Evolutionary conservation across 2,329 filamentous ascomycete genomes (phyloP), one percentile per base, ranked within the genome.

Genomic region (Sclerotinia spermophila): DNA sequence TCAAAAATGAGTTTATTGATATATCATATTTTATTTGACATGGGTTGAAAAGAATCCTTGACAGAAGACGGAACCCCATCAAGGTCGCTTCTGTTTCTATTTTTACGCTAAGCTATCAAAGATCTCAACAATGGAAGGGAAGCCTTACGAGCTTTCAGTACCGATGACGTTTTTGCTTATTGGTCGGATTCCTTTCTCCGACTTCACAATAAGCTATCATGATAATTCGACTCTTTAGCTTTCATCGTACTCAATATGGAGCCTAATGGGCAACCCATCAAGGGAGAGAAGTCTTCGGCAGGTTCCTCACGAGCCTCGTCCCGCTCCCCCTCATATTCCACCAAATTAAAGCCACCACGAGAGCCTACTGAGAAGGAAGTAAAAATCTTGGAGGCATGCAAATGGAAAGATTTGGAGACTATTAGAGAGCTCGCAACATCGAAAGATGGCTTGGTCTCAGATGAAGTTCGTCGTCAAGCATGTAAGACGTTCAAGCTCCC

Each of bases 381-480:
- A 67, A 78, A 83, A 62, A 89, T 91, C 62, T 79, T 85, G 30
- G 82, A 85, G 59, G 91, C 91, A 42, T 93, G 90, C 81, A 82
- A 81, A 73, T 81, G 81, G 77, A 83, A 80, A 67, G 86, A 93
- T 78, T 79, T 90, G 48, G 80, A 84, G 48, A 81, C 81, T 58
- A 83, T 94, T 69, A 83, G 86, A 72, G 77, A 77, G 19, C 82
- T 91, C 72, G 90, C 91, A 53, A 85, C 86, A 67, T 87, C 88
- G 1, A 81, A 83, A 68, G 90, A 89, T n/a, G 91, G 91, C 27
- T 85, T 93, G 73, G 78, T 93, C 70, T 85, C 84, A 30, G 91
- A 94, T 79, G 82, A 84, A 40, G 80, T 96, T 73, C 90, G 94
- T 75, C 86, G 87, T 77, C 82, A 84, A 80, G 93, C 92, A 75